A percentile compares a stretch with the other conserved stretches of the same genome.
Conservation (phyloP, 306 rosid genomes). For the Ochetophila trinervis region DNA sequence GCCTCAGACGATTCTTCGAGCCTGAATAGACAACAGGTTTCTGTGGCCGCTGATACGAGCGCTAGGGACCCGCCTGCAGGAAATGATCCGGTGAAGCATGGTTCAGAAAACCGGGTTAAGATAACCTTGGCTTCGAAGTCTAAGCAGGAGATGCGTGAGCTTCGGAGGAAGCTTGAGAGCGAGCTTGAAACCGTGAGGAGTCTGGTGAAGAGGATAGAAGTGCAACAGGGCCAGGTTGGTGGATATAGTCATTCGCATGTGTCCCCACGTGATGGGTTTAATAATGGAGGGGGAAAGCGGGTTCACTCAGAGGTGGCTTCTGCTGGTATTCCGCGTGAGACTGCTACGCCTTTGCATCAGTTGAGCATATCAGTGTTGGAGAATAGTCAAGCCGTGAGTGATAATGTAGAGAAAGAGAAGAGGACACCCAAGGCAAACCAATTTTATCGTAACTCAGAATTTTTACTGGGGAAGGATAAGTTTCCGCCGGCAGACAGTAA, state of each 20-base stretch:
- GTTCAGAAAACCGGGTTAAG: slow-evolving; percentile 36
- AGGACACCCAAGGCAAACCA: slow-evolving; percentile 94
- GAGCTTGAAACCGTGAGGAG: slow-evolving; percentile 62
- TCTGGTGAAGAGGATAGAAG: slow-evolving; percentile 75
- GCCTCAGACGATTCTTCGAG: slow-evolving; percentile 46
- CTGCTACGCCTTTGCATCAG: slow-evolving; percentile 63
- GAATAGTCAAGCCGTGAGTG: slow-evolving; percentile 65
- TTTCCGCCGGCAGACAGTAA: slow-evolving; percentile 85
- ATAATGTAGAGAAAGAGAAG: slow-evolving; percentile 84
- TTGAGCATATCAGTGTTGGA: slow-evolving; percentile 60
- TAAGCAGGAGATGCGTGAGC: slow-evolving; percentile 56
- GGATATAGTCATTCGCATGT: slow-evolving; percentile 37
- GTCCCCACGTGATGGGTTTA: slow-evolving; percentile 30
- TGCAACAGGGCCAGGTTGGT: slow-evolving; percentile 61
- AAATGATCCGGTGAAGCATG: slow-evolving; percentile 38
- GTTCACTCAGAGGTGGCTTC: slow-evolving; percentile 69
- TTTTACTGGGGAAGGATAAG: slow-evolving; percentile 90
- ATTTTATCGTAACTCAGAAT: slow-evolving; percentile 80
- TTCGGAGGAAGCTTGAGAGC: slow-evolving; percentile 60
- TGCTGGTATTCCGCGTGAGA: slow-evolving; percentile 48
- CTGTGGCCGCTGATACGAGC: slow-evolving; percentile 27
- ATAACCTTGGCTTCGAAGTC: slow-evolving; percentile 41
- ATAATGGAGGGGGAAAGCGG: slow-evolving; percentile 51
- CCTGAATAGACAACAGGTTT: slow-evolving; percentile 33
- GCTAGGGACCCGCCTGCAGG: slow-evolving; percentile 33